A percentile compares a stretch with the other conserved stretches of the same genome.
phyloP scores from a whole-genome alignment of 1,284 basidiomycete species.

The Vanrija humicola region DNA sequence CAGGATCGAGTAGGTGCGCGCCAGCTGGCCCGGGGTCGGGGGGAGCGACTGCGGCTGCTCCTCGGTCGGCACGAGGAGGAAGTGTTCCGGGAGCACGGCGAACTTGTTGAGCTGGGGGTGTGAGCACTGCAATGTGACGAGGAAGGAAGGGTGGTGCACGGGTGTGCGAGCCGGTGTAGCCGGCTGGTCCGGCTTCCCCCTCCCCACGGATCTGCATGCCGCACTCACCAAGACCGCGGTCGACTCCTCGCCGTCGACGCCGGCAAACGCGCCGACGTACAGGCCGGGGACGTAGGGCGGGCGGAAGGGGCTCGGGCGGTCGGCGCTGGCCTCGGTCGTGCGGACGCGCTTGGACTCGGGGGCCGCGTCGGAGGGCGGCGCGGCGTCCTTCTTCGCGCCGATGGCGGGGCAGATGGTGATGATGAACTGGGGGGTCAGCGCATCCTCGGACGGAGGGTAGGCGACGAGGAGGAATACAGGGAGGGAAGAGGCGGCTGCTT shows the following conservation, averaged over 20 bases:
- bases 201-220: background rate
- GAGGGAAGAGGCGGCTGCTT: background rate
- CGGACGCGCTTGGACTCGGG: slow-evolving; percentile 34
- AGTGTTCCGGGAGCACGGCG: slow-evolving; percentile 74
- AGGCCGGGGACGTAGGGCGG: slow-evolving; percentile 74
- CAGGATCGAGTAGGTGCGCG: slow-evolving; percentile 66
- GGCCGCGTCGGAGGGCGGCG: slow-evolving; percentile 17
- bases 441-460: too few relatives aligned
- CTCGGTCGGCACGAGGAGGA: slow-evolving; percentile 55
- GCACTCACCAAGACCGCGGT: slow-evolving; percentile 69
- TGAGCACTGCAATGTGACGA: background rate
- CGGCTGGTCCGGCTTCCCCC: background rate
- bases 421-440: slow-evolving; percentile 60
- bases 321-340: slow-evolving; percentile 7
- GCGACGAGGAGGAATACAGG: background rate
- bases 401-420: slow-evolving; percentile 75
- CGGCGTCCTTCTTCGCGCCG: slow-evolving; percentile 58
- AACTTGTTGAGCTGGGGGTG: slow-evolving; percentile 50
- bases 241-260: slow-evolving; percentile 59
- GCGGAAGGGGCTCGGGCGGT: slow-evolving; percentile 61
- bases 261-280: slow-evolving; percentile 65
- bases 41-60: slow-evolving; percentile 65
- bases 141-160: too few relatives aligned
- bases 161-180: background rate
- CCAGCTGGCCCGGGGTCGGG: slow-evolving; percentile 69